Conservation (phyloP, 2,329 filamentous ascomycete species). For the Fusarium sp. region DNA sequence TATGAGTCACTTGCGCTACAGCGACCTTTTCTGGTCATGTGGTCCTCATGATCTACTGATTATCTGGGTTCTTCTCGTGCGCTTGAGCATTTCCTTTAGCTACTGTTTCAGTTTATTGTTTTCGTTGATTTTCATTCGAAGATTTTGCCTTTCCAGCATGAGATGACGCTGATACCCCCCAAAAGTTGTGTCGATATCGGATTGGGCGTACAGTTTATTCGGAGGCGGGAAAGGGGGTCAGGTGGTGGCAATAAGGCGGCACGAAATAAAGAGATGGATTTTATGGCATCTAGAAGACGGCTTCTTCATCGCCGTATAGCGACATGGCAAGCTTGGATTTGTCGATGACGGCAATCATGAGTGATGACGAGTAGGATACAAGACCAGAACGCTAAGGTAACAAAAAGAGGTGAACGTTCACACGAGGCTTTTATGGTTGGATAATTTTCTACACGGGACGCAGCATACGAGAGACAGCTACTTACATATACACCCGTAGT, state of each 20-base stretch:
- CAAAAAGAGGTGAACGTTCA: constrained; percentile 8
- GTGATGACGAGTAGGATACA: constrained; percentile 3
- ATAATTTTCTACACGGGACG: constrained; percentile 1
- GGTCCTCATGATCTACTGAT: background rate
- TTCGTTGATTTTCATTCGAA: constrained; percentile 7
- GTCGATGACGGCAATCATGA: background rate
- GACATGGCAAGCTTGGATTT: constrained; percentile 5
- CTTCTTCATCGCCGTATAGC: background rate
- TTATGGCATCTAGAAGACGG: background rate
- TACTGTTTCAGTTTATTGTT: constrained; percentile 4
- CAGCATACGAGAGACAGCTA: constrained; percentile 7
- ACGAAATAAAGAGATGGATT: background rate
- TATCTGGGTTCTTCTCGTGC: constrained; percentile 2
- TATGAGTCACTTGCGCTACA: constrained; percentile 15
- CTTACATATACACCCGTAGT: constrained; percentile 1
- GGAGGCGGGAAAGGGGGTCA: background rate
- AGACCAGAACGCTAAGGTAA: constrained; percentile 1
- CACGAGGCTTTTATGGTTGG: background rate
- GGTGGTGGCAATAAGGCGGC: background rate
- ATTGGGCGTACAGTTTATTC: constrained; percentile 12
- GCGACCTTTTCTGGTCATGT: background rate
- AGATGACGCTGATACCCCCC: constrained; percentile 29
- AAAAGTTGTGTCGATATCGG: constrained; percentile 16
- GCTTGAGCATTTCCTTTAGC: background rate
- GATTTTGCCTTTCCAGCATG: constrained; percentile 17